phyloP scores from a whole-genome alignment of 257 asterid species.

The Solanum pimpinellifolium region DNA sequence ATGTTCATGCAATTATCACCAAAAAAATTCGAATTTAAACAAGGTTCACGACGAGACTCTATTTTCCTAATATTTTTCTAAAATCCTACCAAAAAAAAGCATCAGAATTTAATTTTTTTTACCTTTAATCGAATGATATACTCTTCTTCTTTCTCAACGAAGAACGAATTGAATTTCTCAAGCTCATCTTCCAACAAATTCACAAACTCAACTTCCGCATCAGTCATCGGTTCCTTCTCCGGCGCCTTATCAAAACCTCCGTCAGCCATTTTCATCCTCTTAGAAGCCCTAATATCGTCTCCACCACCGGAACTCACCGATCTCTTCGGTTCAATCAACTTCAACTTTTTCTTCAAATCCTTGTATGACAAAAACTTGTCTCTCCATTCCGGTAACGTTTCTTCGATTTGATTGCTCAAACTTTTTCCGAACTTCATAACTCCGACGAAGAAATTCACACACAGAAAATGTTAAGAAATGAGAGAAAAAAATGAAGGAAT shows the following conservation, averaged over 20 bases:
- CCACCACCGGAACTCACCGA: not conserved
- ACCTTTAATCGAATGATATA: slow-evolving; percentile 78
- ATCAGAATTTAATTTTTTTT: not conserved
- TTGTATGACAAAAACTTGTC: slow-evolving; percentile 86
- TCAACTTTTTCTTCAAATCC: slow-evolving; percentile 79
- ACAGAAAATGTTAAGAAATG: not conserved
- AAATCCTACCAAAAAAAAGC: not conserved
- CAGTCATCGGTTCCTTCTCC: slow-evolving; percentile 40
- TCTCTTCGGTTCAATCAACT: slow-evolving; percentile 49
- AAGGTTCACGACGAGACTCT: not conserved
- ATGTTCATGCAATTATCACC: not conserved
- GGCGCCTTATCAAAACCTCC: not conserved
- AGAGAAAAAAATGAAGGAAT: not conserved
- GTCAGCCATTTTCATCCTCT: slow-evolving; percentile 36
- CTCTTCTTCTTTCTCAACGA: slow-evolving; percentile 86
- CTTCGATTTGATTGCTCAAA: slow-evolving; percentile 80
- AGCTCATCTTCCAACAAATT: slow-evolving; percentile 77
- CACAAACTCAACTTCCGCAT: slow-evolving; percentile 64
- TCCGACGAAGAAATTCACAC: not conserved
- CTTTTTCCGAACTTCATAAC: slow-evolving; percentile 88
- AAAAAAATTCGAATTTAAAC: not conserved
- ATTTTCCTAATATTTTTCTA: not conserved
- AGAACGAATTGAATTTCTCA: slow-evolving; percentile 80
- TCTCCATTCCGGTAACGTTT: slow-evolving; percentile 90
- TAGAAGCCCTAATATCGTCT: slow-evolving; percentile 18